Evolutionary conservation across 2,329 filamentous ascomycete species (phyloP), one percentile per base, ranked within the genome.

Genomic region (Penicillium decumbens): DNA sequence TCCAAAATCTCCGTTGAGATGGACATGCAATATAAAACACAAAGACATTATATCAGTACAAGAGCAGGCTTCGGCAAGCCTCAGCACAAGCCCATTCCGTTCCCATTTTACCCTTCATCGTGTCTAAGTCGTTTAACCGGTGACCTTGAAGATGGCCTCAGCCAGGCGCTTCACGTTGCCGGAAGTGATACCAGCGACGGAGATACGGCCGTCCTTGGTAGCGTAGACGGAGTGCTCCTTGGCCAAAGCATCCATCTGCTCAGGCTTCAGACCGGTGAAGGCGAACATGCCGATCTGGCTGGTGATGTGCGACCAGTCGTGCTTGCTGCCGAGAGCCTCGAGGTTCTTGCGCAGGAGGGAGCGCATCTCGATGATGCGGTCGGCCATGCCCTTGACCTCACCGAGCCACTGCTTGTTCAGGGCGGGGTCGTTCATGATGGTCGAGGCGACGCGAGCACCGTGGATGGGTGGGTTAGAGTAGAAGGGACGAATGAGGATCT

Each of bases 211-310:
- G 59, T 78, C 76, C 79, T 89, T 93, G 74, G 93, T 97, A 59
- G 91, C 92, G 72, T 98, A 98, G 65, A 98, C 92, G 53, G 89
- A 95, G 81, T 93, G 89, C 79, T 97, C 89, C 79, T 95, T 90
- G 61, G 91, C 89, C 55, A 98, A 80, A 65, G 77, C 78, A 48
- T 92, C 87, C 89, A 97, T 96, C 78, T 96, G 88, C 75, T 92
- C 85, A 47, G 91, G 78, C 64, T 80, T 92, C 65, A 98, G 78
- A 55, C 93, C 93, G 45, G 93, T 98, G 81, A 95, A 98, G 63
- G 93, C 92, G 69, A 98, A 98, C 93, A 98, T 98, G 77, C 93
- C 93, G 66, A 98, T 98, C 82, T 95, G 89, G 75, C 81, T 91
- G 62, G 93, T 97, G 76, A 98, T 98, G 80, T 98, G 93, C 72